phyloP scores from a whole-genome alignment of 225 moss, liverwort and hornwort species.

The Marchantia polymorpha region DNA sequence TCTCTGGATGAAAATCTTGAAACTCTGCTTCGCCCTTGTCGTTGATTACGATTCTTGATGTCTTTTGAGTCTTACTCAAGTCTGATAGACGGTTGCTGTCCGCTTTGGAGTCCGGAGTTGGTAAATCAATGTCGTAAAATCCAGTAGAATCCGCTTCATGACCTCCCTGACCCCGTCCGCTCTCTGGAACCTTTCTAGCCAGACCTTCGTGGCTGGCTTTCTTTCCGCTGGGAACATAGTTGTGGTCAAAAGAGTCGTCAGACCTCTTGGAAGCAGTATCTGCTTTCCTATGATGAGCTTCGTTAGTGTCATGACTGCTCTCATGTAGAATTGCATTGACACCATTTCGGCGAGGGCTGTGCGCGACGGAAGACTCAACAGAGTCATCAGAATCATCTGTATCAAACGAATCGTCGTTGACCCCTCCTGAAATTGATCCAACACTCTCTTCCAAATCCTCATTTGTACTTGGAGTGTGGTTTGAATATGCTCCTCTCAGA shows the following conservation, averaged over 20 bases:
- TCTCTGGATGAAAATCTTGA: slow-evolving; percentile 13
- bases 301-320: not conserved
- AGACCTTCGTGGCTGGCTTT: not conserved
- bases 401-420: slow-evolving; percentile 65
- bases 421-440: slow-evolving; percentile 89
- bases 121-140: slow-evolving; percentile 27
- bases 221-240: not conserved
- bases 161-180: slow-evolving; percentile 5
- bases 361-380: slow-evolving; percentile 56
- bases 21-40: slow-evolving; percentile 31
- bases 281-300: slow-evolving; percentile 4
- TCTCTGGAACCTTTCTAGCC: not conserved
- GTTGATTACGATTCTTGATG: slow-evolving; percentile 10
- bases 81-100: slow-evolving; percentile 17
- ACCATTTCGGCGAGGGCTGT: slow-evolving; percentile 41
- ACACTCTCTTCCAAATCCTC: slow-evolving; percentile 98
- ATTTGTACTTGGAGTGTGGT: slow-evolving; percentile 55
- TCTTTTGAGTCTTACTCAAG: not conserved
- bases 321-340: not conserved
- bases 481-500: slow-evolving; percentile 56
- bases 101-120: slow-evolving; percentile 23
- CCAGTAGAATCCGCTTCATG: slow-evolving; percentile 20
- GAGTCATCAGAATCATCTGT: slow-evolving; percentile 79
- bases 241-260: slow-evolving; percentile 24
- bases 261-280: not conserved